Percentiles rank a stretch among this genome's conserved stretches.
phyloP scores from a whole-genome alignment of 2,329 filamentous ascomycete species.

The Cephalotrichum gorgonifer region DNA sequence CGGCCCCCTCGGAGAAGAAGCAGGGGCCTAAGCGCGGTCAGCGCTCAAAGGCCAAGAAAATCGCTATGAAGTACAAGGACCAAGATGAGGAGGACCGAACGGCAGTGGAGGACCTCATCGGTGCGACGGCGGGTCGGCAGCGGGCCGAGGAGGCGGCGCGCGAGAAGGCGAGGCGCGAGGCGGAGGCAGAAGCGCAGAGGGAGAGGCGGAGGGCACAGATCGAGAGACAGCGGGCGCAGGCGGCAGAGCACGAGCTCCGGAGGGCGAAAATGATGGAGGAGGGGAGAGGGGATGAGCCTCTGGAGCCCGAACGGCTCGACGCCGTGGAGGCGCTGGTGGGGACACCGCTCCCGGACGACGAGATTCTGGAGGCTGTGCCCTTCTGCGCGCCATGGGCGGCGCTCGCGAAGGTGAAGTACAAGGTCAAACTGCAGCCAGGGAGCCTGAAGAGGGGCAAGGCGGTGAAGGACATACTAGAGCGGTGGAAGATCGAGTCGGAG shows the following conservation, averaged over 20 bases:
- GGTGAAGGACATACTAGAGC: conserved; percentile 76
- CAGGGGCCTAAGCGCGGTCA: conserved; percentile 56
- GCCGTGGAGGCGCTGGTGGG: conserved; percentile 66
- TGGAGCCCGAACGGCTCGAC: conserved; percentile 50
- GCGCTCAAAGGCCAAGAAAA: conserved; percentile 74
- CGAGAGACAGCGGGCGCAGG: conserved; percentile 63
- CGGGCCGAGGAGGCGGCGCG: conserved; percentile 58
- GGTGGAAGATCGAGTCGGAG: conserved; percentile 59
- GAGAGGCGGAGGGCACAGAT: conserved; percentile 74
- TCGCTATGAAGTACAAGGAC: conserved; percentile 79
- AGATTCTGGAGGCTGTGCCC: conserved; percentile 59
- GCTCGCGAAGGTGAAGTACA: conserved; percentile 71
- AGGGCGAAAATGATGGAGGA: conserved; percentile 46
- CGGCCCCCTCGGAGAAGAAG: conserved; percentile 31
- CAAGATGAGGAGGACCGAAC: conserved; percentile 91
- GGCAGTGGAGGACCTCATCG: conserved; percentile 78
- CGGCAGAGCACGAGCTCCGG: conserved; percentile 65
- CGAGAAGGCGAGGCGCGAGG: conserved; percentile 59
- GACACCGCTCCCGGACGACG: conserved; percentile 68
- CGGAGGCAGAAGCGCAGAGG: conserved; percentile 52
- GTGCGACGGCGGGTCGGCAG: conserved; percentile 56
- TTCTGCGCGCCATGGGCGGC: conserved; percentile 57
- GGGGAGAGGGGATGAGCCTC: conserved; percentile 28
- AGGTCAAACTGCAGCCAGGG: conserved; percentile 88
- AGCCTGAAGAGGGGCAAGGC: conserved; percentile 89